Evolutionary conservation across 768 basidiomycete genomes (phyloP).

Genomic region (Leccinum longicurvipes): DNA sequence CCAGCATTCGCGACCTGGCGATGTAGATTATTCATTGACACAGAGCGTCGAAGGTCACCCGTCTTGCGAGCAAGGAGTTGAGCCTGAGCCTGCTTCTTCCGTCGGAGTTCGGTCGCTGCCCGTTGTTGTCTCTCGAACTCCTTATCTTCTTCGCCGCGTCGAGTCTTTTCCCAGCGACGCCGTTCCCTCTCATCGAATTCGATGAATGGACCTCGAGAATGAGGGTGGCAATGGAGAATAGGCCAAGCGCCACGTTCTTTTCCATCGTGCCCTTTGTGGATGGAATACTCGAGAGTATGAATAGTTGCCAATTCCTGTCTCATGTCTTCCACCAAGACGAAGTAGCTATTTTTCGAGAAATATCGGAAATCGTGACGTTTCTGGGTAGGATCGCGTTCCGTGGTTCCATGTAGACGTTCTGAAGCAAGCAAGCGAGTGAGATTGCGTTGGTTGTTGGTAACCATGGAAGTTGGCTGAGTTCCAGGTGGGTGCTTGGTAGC

Average conservation of each 20-base stretch:
- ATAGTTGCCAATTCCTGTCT: slow-evolving; percentile 81
- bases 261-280: slow-evolving; percentile 49
- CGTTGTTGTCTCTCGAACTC: slow-evolving; percentile 30
- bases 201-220: slow-evolving; percentile 69
- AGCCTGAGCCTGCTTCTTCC: slow-evolving; percentile 28
- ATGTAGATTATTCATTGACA: slow-evolving; percentile 74
- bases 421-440: slow-evolving; percentile 68
- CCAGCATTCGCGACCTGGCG: slow-evolving; percentile 45
- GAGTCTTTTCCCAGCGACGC: slow-evolving; percentile 59
- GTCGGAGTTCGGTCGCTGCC: slow-evolving; percentile 26
- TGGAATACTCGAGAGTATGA: slow-evolving; percentile 75
- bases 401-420: slow-evolving; percentile 79
- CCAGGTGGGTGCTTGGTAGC: slow-evolving; percentile 28
- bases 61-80: slow-evolving; percentile 29
- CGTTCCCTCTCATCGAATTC: slow-evolving; percentile 74
- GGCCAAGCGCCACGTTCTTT: slow-evolving; percentile 73
- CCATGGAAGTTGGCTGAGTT: slow-evolving; percentile 30
- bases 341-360: slow-evolving; percentile 71
- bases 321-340: slow-evolving; percentile 90
- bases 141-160: slow-evolving; percentile 37
- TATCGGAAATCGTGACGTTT: slow-evolving; percentile 86
- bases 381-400: slow-evolving; percentile 89
- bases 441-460: slow-evolving; percentile 39
- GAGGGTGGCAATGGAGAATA: slow-evolving; percentile 72
- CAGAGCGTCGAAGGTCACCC: slow-evolving; percentile 67